Base-by-base conservation (phyloP, 306 rosid species). In the Trifolium subterraneum region DNA sequence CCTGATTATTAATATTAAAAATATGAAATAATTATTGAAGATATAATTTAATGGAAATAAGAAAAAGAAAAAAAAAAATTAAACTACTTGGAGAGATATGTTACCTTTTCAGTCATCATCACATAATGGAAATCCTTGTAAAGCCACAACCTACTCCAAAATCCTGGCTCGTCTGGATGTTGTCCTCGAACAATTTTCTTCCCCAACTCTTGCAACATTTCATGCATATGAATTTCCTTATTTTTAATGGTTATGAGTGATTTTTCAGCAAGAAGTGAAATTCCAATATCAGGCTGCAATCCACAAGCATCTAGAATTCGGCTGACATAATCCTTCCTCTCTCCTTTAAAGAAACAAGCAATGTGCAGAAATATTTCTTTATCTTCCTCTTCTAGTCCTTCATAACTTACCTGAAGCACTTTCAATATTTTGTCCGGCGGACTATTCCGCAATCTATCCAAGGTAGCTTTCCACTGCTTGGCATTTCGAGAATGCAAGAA, bases 221-320 rank as follows among this genome's bases (percentile, higher is more conserved):
- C 23, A 70, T 78, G 77, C 81, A 70, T 59, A 59, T 60, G 69
- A 44, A 72, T 59, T 44, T 56, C 56, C 2, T 41, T 12, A 7
- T 78, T 59, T 63, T 1, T 18, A 12, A 78, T 52, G 5, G 15
- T 39, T 16, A 78, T 39, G 4, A 78, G 33, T 3, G 82, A 51
- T 19, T 51, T 51, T 19, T 51, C 58, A 51, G 20, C 20, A 19
- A 51, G 23, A 16, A 19, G 20, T 20, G 1, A 36, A 33, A 69
- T 60, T 77, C 51, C 76, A 48, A 47, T 59, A 5, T 15, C 20
- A 45, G 70, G 44, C 1, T 59, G 1, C 3, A 68, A 44, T 22
- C 45, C 50, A 35, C 62, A 35, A 48, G 42, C 38, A 20, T 66
- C 20, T 19, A 66, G 55, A 42, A 66, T 42, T 20, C 55, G 12